phyloP scores from a whole-genome alignment of 2,329 filamentous ascomycete species.

The Coniochaeta sp. region DNA sequence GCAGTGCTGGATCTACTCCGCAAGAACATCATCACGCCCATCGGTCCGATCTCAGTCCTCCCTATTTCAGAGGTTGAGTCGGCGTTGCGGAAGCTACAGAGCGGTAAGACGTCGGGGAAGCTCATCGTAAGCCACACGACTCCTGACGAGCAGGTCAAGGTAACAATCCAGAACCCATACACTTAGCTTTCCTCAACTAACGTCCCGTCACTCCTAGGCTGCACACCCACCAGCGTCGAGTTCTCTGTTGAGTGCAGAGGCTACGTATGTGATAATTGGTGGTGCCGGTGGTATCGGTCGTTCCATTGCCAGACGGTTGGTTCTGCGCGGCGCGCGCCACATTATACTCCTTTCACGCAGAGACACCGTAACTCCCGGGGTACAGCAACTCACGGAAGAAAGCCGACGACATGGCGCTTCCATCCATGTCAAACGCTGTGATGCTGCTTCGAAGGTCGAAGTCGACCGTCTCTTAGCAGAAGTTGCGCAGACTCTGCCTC shows the following conservation, averaged over 20 bases:
- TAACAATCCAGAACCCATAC: background rate
- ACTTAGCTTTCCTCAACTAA: background rate
- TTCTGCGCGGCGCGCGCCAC: constrained; percentile 12
- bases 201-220: background rate
- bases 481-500: background rate
- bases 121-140: background rate
- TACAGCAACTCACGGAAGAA: background rate
- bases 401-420: background rate
- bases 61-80: constrained; percentile 8
- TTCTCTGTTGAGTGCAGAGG: constrained; percentile 7
- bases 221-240: background rate
- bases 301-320: constrained; percentile 13
- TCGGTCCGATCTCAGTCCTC: constrained; percentile 5
- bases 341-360: constrained; percentile 8
- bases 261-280: constrained; percentile 14
- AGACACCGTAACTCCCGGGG: background rate
- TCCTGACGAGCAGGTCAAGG: background rate
- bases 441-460: background rate
- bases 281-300: constrained; percentile 16
- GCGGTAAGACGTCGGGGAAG: background rate
- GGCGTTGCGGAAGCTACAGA: background rate
- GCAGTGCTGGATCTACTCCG: constrained; percentile 2
- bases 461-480: background rate
- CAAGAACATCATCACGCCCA: constrained; percentile 5
- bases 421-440: background rate